A percentile compares a stretch with the other conserved stretches of the same genome.
Evolutionary conservation across 2,329 filamentous ascomycete species (phyloP).

Genomic region (Thermochaetoides dissita): DNA sequence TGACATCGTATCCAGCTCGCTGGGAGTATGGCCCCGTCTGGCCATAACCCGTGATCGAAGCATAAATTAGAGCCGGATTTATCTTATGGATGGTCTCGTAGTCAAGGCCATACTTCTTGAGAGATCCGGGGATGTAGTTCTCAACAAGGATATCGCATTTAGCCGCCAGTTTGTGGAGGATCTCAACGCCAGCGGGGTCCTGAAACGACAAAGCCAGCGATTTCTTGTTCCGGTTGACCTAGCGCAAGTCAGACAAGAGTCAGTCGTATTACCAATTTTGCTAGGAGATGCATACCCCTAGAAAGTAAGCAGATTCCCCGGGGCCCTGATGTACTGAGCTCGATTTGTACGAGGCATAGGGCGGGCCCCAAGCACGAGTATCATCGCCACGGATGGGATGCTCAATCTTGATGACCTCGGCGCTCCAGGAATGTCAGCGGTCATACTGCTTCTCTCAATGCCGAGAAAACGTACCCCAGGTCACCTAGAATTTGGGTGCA

Average conservation of each 20-base stretch:
- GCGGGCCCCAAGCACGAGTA: conserved; percentile 90
- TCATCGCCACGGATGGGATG: conserved; percentile 86
- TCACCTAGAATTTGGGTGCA: conserved; percentile 95
- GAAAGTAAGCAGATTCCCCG: conserved; percentile 89
- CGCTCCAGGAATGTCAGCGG: conserved; percentile 35
- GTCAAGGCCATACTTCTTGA: conserved; percentile 86
- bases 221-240: conserved; percentile 97
- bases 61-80: conserved; percentile 81
- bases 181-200: conserved; percentile 66
- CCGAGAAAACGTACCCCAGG: conserved; percentile 56
- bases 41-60: conserved; percentile 92
- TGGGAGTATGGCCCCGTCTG: conserved; percentile 83
- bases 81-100: conserved; percentile 67
- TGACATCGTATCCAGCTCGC: conserved; percentile 92
- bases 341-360: conserved; percentile 66
- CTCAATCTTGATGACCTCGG: conserved; percentile 94
- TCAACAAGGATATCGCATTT: conserved; percentile 89
- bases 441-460: too few relatives aligned
- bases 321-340: conserved; percentile 48
- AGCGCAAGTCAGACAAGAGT: neutral
- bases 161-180: conserved; percentile 71
- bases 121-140: conserved; percentile 81
- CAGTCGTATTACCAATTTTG: neutral
- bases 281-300: conserved; percentile 48
- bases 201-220: conserved; percentile 86